Conservation (phyloP, 768 basidiomycete genomes). For the Multifurca ochricompacta region DNA sequence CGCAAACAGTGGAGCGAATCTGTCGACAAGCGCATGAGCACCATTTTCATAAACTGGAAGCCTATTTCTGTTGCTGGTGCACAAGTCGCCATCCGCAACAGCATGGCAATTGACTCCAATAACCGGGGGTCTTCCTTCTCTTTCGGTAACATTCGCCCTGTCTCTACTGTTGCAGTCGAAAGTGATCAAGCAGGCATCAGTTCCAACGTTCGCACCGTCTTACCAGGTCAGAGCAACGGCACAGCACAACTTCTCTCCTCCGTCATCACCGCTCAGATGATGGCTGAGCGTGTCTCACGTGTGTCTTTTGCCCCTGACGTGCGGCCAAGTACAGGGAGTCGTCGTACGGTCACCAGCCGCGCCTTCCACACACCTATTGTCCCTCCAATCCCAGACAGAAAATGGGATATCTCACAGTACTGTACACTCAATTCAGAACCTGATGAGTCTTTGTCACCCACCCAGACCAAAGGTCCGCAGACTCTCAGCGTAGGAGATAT, state of each 20-base stretch:
- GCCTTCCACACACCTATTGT: slow-evolving; percentile 34
- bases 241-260: slow-evolving; percentile 42
- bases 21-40: slow-evolving; percentile 78
- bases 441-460: slow-evolving; percentile 34
- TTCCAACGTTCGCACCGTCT: slow-evolving; percentile 23
- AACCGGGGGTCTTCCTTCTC: slow-evolving; percentile 42
- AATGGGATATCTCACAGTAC: slow-evolving; percentile 22
- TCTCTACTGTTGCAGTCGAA: slow-evolving; percentile 38
- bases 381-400: slow-evolving; percentile 35
- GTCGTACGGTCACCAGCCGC: slow-evolving; percentile 37
- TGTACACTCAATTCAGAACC: background rate
- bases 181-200: slow-evolving; percentile 39
- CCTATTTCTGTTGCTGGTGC: slow-evolving; percentile 63
- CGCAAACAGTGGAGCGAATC: slow-evolving; percentile 54
- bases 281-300: slow-evolving; percentile 41
- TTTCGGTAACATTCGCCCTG: slow-evolving; percentile 46
- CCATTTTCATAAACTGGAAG: slow-evolving; percentile 73
- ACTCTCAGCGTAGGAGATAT: slow-evolving; percentile 56
- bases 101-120: slow-evolving; percentile 46
- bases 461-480: slow-evolving; percentile 36
- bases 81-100: slow-evolving; percentile 61
- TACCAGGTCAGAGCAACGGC: slow-evolving; percentile 21
- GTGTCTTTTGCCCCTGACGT: slow-evolving; percentile 65
- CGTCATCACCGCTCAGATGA: slow-evolving; percentile 40
- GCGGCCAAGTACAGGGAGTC: slow-evolving; percentile 38